Evolutionary conservation across 83 land plant species (phyloP), one percentile per base, ranked within the genome.

Genomic region (Larix sibirica): DNA sequence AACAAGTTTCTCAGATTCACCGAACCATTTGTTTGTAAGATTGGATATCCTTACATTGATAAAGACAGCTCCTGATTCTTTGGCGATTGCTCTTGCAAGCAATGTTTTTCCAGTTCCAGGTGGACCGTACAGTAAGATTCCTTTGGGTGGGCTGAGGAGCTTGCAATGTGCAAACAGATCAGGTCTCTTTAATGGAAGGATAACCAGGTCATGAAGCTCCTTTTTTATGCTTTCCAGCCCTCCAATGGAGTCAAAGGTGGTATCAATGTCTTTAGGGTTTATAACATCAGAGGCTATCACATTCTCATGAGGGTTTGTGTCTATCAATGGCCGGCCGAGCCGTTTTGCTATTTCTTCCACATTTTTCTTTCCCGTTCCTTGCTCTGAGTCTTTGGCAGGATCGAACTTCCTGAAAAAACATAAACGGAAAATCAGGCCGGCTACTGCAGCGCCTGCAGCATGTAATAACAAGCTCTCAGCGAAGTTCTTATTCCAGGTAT

Each of bases 1-100:
- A 67, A 97, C 89, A 40, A 88, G 85, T n/a, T 88, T 88, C 71
- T 85, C 85, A 20, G 90, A 88, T 58, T 85, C 88, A 21, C 90
- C 90, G 79, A 88, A 88, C 88, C 88, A 88, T 76, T 88, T 88
- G 90, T 82, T 85, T 88, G 79, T 82, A 60, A 85, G 61, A 23
- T 83, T 85, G 8, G 90, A 50, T 12, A 66, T 83, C 23, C 83
- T 87, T 10, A 88, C 88, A 66, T 88, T 88, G 65, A 88, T 88
- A 67, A 88, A 88, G 7, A 88, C 90, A 4, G 90, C 90, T 23
- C 88, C 40, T 1, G 89, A 88, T 78, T 88, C 90, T 79, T 87
- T 87, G 4, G 89, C 89, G 13, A 87, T 84, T 23, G 88, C 89
- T 77, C 85, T 87, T 26, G 89, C 89, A 21, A 85, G 85, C 24